Evolutionary conservation across 192 early-diverging fungal species (phyloP).

Genomic region (Podila clonocystis): DNA sequence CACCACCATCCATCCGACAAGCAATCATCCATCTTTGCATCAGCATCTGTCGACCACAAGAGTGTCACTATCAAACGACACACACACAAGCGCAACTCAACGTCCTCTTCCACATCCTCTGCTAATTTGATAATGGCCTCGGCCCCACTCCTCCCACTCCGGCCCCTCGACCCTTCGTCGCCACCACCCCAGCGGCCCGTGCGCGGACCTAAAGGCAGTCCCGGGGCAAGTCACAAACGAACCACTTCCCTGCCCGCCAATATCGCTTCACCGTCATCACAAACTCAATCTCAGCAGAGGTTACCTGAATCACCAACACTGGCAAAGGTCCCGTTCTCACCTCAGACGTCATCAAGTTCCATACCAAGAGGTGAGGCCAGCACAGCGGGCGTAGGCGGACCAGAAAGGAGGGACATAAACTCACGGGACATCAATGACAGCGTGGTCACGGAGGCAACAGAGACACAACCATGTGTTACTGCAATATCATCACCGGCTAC

Average conservation of each 20-base stretch:
- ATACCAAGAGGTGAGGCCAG: too few relatives aligned
- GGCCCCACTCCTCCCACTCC: background rate
- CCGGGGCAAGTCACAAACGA: constrained; percentile 29
- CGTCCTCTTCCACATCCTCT: constrained; percentile 3
- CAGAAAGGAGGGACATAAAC: too few relatives aligned
- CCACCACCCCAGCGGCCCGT: background rate
- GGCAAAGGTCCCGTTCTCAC: too few relatives aligned
- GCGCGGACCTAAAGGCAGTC: constrained; percentile 8
- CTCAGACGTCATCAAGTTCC: too few relatives aligned
- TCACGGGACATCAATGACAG: constrained; percentile 3
- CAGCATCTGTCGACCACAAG: constrained; percentile 6
- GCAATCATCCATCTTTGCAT: background rate
- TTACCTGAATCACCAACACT: background rate
- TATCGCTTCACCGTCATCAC: background rate
- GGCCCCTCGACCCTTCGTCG: background rate
- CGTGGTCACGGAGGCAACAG: background rate
- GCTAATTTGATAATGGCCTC: background rate
- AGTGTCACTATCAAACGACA: constrained; percentile 1
- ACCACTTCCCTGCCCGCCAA: constrained; percentile 25
- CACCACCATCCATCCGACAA: constrained; percentile 9
- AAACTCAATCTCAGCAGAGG: background rate
- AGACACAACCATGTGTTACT: background rate
- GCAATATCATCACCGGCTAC: background rate
- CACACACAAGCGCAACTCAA: constrained; percentile 15
- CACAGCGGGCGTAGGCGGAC: too few relatives aligned